A percentile compares a stretch with the other conserved stretches of the same genome.
Conservation (phyloP, 1,284 basidiomycete species). For the Ceratobasidium theobromae region DNA sequence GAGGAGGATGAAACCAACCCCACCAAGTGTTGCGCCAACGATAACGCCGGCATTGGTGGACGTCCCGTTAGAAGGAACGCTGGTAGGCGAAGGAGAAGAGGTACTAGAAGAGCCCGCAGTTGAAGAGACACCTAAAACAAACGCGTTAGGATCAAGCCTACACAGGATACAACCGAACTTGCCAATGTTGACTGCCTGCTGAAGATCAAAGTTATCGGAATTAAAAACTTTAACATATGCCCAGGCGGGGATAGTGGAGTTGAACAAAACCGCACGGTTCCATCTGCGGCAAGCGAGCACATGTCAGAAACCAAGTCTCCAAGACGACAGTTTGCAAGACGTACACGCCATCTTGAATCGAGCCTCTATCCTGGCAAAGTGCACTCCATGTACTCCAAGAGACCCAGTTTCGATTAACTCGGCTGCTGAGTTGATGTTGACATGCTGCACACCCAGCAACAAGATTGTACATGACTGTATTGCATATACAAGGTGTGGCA, state of each 20-base stretch:
- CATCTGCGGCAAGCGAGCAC: background rate
- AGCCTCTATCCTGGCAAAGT: background rate
- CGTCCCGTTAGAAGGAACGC: background rate
- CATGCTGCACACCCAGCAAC: slow-evolving; percentile 11
- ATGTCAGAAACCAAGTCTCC: background rate
- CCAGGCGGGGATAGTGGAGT: slow-evolving; percentile 25
- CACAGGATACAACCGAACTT: background rate
- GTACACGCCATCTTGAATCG: slow-evolving; percentile 20
- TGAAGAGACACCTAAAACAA: slow-evolving; percentile 2
- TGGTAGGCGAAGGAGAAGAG: background rate
- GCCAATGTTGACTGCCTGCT: slow-evolving; percentile 24
- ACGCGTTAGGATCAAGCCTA: background rate
- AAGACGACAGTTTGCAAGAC: background rate
- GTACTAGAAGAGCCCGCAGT: slow-evolving; percentile 1
- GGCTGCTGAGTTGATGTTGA: slow-evolving; percentile 21
- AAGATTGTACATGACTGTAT: slow-evolving; percentile 1
- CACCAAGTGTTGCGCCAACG: slow-evolving; percentile 12
- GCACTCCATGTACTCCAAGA: slow-evolving; percentile 25
- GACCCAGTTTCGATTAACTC: slow-evolving; percentile 22
- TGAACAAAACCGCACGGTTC: background rate
- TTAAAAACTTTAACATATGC: slow-evolving; percentile 17
- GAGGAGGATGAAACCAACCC: slow-evolving; percentile 1
- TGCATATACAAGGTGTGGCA: slow-evolving; percentile 25
- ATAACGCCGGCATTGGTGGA: background rate
- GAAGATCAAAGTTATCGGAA: slow-evolving; percentile 17